Evolutionary conservation across 768 basidiomycete species (phyloP), one percentile per base, ranked within the genome.

Genomic region (Boletus eberwhitei): DNA sequence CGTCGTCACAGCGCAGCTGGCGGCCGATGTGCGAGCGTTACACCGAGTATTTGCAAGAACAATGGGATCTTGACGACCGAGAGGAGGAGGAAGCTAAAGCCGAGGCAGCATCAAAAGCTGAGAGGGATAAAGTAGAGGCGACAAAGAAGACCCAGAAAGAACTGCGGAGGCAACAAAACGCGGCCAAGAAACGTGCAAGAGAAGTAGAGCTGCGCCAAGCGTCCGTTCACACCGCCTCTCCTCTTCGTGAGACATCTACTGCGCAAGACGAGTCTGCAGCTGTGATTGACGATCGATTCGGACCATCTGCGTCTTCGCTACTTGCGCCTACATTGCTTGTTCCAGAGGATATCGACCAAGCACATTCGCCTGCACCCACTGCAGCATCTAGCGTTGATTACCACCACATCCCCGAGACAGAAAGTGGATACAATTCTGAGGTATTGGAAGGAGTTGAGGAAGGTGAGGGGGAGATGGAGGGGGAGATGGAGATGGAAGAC

Each of bases 11-110:
- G 37, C 76, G 72, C 34, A 83, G 77, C 0, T 95, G 92, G 88
- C 80, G 86, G 22, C 90, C 96, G 2, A 78, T 90, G 42, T 83
- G 77, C 58, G 93, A 97, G 50, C 85, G 95, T 8, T 98, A 96
- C 70, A 50, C 78, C 19, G 92, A 96, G 68, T 97, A 84, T 63
- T 86, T 89, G 79, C 73, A 75, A 45, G 94, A 97, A 68, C 90
- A 95, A 66, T 86, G 84, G 80, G 78, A 72, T 8, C 70, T 91
- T 48, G 92, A 94, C 60, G 81, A 77, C n/a, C 69, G 74, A 31
- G 93, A 96, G 57, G 95, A 94, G 64, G 77, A 79, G 24, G 84
- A 86, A 59, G 84, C 85, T 4, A 78, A 76, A 43, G 59, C 66
- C 14, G 79, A 77, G 9, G 73, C 74, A 8, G 66, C 62, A 17